Base-by-base conservation (phyloP, 768 basidiomycete genomes). In the Suillus clintonianus region DNA sequence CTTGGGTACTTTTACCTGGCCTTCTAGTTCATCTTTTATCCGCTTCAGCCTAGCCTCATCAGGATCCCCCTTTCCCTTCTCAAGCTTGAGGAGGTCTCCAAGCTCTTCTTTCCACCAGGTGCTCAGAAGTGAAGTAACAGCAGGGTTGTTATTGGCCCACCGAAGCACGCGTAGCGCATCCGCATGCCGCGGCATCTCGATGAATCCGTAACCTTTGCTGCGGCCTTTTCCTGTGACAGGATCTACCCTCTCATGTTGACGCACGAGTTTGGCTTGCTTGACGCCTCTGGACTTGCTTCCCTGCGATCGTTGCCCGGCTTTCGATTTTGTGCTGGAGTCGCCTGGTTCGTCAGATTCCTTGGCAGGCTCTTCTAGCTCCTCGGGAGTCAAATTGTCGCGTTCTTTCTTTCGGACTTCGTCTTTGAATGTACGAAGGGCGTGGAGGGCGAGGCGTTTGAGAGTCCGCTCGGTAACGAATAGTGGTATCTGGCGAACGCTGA, bases 161-260 rank as follows among this genome's bases (percentile, higher is more conserved):
- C 97, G 85, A 51, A 99, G 78, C 6, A 98, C 90, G 30, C 92
- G 89, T 27, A 99, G 80, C 7, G 97, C 95, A 73, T 99, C 94
- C 6, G 90, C 87, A 69, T 99, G 97, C 32, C 81, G 85, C 55
- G 87, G 80, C 85, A 97, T 85, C 80, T 99, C 97, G 37, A 99
- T 71, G 79, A 99, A 99, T 11, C 97, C 97, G 70, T 98, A 99
- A 1, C 97, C 97, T 73, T 92, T 94, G 70, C 91, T 93, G 60
- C 90, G 85, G 1, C 94, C 94, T 69, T 93, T 91, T 4, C 92
- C 92, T 0, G 92, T 94, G 45, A 96, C 74, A 4, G 91, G 82
- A 71, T 99, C 97, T 61, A 96, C 84, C n/a, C 94, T 89, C 66
- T 97, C 96, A 14, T 82, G 80, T 74, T 94, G 91, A 13, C 97